A percentile compares a stretch with the other conserved stretches of the same genome.
Evolutionary conservation across 2,329 filamentous ascomycete species (phyloP).

Genomic region (Aspergillus uvarum): DNA sequence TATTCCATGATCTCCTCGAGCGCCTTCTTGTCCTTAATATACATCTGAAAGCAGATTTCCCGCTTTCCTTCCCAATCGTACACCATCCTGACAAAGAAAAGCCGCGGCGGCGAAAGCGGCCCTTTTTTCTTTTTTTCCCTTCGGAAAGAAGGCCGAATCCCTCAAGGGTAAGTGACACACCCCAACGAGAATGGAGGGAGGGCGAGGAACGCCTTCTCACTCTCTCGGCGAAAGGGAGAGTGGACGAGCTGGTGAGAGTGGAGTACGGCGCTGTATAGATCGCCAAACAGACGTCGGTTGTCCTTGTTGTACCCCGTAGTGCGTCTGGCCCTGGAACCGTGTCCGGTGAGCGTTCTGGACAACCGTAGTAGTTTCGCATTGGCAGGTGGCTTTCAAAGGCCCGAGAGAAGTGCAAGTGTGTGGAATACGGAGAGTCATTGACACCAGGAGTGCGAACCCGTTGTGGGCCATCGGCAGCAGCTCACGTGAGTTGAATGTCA

Average conservation of each 20-base stretch:
- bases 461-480: too few relatives aligned
- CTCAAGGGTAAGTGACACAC: constrained; percentile 9
- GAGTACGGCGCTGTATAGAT: constrained; percentile 14
- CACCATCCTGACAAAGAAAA: constrained; percentile 38
- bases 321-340: neutral
- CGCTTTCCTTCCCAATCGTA: constrained; percentile 69
- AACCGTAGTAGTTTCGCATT: constrained; percentile 1
- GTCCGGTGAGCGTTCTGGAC: constrained; percentile 4
- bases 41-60: constrained; percentile 67
- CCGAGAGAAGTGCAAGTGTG: too few relatives aligned
- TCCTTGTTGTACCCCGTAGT: constrained; percentile 40
- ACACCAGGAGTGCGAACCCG: neutral
- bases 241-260: constrained; percentile 14
- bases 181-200: neutral
- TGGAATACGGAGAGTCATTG: neutral
- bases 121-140: too few relatives aligned
- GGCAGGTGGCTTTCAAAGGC: neutral
- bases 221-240: neutral
- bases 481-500: neutral
- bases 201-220: neutral
- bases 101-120: neutral
- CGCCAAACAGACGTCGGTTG: constrained; percentile 29
- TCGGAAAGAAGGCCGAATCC: constrained; percentile 19
- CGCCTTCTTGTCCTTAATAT: constrained; percentile 71
- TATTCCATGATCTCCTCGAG: constrained; percentile 73